Base-by-base conservation (phyloP, 306 rosid genomes). In the Rosa chinensis region DNA sequence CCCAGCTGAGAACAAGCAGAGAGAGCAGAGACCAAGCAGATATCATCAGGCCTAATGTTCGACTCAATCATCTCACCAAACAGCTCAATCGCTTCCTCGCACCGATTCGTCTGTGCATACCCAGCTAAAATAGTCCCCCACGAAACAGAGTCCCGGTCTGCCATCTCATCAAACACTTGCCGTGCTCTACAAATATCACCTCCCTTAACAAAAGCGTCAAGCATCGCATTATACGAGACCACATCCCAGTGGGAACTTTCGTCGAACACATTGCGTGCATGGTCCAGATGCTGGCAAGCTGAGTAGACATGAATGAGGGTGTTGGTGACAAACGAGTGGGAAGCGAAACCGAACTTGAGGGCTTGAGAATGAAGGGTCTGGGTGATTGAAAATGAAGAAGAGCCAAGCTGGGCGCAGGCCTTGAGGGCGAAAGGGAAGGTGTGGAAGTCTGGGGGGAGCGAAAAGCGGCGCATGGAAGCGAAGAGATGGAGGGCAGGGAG, bases 51-150 rank as follows among this genome's bases (percentile, higher is more conserved):
- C 69, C 72, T 43, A 66, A 87, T 5, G 8, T 69, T 75, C 28
- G 76, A 82, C 37, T 77, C 55, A 21, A 87, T 74, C 89, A 93
- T 91, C 70, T 82, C 79, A 79, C 82, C 74, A n/a, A 87, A 93
- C 32, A 93, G 85, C 5, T 66, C 69, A 79, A 89, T 77, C 23
- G 88, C 86, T 56, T 89, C 89, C 11, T 11, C 37, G 10, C 81
- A 84, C 37, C 73, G 59, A 61, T 75, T 86, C 16, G 79, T 64
- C 68, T 87, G 90, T 18, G 86, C 81, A 76, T 87, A 89, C 42
- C 97, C 98, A 0, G 90, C 90, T 20, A 93, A 71, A 82, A 93
- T 78, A 50, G 98, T 91, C 1, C 90, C 89, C 94, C 96, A 93
- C 1, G 98, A 81, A 35, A 89, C 88, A 0, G 80, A n/a, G 82